phyloP scores from a whole-genome alignment of 2,329 filamentous ascomycete species.

The Sporothrix phasma region DNA sequence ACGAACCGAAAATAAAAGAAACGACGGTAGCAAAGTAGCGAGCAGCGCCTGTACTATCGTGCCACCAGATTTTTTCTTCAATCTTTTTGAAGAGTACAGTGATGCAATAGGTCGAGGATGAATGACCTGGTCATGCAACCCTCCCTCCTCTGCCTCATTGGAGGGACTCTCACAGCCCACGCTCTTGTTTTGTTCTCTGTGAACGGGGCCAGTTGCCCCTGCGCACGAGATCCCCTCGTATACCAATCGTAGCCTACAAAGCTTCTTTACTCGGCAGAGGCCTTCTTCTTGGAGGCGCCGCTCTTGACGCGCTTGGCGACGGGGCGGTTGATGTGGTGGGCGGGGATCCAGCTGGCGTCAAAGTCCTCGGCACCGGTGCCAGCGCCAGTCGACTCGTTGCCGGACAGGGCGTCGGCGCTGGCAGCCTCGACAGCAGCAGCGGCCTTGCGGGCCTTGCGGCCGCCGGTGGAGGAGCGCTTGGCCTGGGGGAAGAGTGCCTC shows the following conservation, averaged over 20 bases:
- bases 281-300: conserved; percentile 37
- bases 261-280: conserved; percentile 22
- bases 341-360: conserved; percentile 90
- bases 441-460: conserved; percentile 58
- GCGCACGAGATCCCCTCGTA: too few relatives aligned
- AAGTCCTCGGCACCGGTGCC: conserved; percentile 59
- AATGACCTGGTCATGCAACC: not conserved
- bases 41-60: too few relatives aligned
- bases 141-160: not conserved
- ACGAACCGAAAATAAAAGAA: not conserved
- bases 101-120: not conserved
- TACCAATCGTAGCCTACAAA: not conserved
- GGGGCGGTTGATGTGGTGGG: conserved; percentile 79
- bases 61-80: too few relatives aligned
- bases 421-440: conserved; percentile 30
- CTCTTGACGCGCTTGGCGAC: conserved; percentile 59
- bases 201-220: too few relatives aligned
- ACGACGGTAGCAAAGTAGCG: not conserved
- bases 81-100: too few relatives aligned
- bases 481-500: conserved; percentile 90
- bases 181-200: too few relatives aligned
- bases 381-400: conserved; percentile 59
- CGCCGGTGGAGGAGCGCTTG: conserved; percentile 53
- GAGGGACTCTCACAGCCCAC: too few relatives aligned
- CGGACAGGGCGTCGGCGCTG: conserved; percentile 42